Conservation (phyloP, 257 asterid species). For the Nicotiana attenuata region DNA sequence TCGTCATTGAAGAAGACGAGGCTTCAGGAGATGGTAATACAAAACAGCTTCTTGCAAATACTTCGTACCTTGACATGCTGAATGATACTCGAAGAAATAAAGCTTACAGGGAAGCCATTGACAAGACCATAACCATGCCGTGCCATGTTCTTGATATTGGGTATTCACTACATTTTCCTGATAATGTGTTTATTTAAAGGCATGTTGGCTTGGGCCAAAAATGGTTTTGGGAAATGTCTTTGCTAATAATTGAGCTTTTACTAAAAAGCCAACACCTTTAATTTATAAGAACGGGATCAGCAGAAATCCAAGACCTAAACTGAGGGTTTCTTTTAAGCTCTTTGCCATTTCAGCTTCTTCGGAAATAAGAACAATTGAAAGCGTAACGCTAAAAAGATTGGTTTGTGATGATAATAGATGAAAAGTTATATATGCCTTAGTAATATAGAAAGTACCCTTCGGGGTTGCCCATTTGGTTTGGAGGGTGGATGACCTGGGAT, state of each 20-base stretch:
- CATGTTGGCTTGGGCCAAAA: background rate
- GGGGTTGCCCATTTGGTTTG: no score
- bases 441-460: background rate
- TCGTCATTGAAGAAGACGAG: conserved; percentile 59
- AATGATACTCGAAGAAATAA: conserved; percentile 69
- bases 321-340: background rate
- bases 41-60: conserved; percentile 58
- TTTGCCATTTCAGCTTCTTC: background rate
- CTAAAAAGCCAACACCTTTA: background rate
- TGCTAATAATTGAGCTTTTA: no score
- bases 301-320: background rate
- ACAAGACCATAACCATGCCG: conserved; percentile 63
- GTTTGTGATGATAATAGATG: background rate
- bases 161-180: conserved; percentile 27
- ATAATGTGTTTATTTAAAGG: no score
- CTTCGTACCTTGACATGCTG: conserved; percentile 91
- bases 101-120: conserved; percentile 73
- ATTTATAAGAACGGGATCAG: background rate
- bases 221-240: background rate
- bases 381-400: background rate
- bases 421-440: background rate
- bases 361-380: background rate
- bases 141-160: conserved; percentile 98
- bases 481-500: no score
- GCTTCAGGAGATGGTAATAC: conserved; percentile 23